Percentiles rank a stretch among this genome's conserved stretches.
Evolutionary conservation across 352 stramenopile genomes (phyloP).

Genomic region (Globisporangium spinosum): DNA sequence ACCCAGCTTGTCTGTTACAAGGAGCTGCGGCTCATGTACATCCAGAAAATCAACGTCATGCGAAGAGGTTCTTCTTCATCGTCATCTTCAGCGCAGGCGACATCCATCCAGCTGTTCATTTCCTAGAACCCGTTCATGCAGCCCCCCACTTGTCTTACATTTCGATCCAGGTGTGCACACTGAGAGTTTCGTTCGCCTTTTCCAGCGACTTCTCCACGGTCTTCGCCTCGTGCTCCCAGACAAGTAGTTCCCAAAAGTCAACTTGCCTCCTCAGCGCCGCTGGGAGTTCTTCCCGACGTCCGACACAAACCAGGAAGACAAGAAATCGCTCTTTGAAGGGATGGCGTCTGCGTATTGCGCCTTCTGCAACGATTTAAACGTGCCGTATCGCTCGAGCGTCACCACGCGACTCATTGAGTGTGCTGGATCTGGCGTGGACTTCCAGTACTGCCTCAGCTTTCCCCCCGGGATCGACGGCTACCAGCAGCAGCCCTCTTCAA

Average conservation of each 20-base stretch:
- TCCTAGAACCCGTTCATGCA: slow-evolving; percentile 1
- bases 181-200: slow-evolving; percentile 45
- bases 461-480: slow-evolving; percentile 30
- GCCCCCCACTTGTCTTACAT: slow-evolving; percentile 27
- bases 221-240: slow-evolving; percentile 46
- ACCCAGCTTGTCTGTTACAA: slow-evolving; percentile 28
- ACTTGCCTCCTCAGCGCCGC: slow-evolving; percentile 34
- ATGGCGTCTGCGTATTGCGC: slow-evolving; percentile 49
- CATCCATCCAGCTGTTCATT: slow-evolving; percentile 34
- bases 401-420: slow-evolving; percentile 47
- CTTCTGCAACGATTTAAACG: slow-evolving; percentile 57
- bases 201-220: slow-evolving; percentile 46
- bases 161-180: slow-evolving; percentile 55
- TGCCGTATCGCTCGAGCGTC: slow-evolving; percentile 47
- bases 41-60: slow-evolving; percentile 38
- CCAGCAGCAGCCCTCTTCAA: slow-evolving; percentile 16
- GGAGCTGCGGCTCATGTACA: slow-evolving; percentile 46
- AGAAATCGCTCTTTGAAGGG: slow-evolving; percentile 22
- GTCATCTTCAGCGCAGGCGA: slow-evolving; percentile 15
- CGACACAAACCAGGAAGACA: background rate
- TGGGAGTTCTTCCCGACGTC: slow-evolving; percentile 48
- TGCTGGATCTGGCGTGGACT: slow-evolving; percentile 45
- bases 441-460: slow-evolving; percentile 59
- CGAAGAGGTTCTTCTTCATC: slow-evolving; percentile 6
- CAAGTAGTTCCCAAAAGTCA: slow-evolving; percentile 29